Evolutionary conservation across 2,329 filamentous ascomycete species (phyloP).

Genomic region (Mycogone perniciosa): DNA sequence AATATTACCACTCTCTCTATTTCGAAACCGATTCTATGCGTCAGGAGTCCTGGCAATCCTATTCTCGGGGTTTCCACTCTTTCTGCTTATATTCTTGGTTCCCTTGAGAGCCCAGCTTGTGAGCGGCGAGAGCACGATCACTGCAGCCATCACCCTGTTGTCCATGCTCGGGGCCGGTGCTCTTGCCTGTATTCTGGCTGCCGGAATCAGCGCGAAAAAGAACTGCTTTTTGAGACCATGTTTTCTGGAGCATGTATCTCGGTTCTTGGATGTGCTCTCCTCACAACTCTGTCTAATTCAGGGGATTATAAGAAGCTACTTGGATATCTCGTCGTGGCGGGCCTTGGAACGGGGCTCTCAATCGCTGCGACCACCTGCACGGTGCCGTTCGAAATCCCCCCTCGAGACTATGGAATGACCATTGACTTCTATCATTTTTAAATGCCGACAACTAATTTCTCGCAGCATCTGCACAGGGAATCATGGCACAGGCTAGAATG

Average conservation of each 20-base stretch:
- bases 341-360: conserved; percentile 45
- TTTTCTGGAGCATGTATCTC: conserved; percentile 34
- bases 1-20: conserved; percentile 39
- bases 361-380: conserved; percentile 42
- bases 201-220: background rate
- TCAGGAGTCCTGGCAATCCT: conserved; percentile 38
- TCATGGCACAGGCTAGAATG: conserved; percentile 44
- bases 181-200: background rate
- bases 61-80: conserved; percentile 43
- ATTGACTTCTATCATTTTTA: background rate
- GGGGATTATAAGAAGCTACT: conserved; percentile 39
- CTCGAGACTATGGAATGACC: conserved; percentile 40
- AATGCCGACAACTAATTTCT: background rate
- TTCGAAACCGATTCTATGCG: conserved; percentile 41
- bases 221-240: background rate
- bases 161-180: background rate
- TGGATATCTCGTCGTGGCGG: conserved; percentile 44
- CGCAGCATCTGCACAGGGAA: conserved; percentile 45
- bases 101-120: background rate
- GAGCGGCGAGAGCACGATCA: background rate
- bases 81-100: conserved; percentile 25
- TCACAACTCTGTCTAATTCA: conserved; percentile 30
- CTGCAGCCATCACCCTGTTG: background rate
- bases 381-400: conserved; percentile 34
- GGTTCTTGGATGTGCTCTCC: conserved; percentile 40